Evolutionary conservation across 2,329 filamentous ascomycete genomes (phyloP).

Genomic region (Thielaviopsis euricoi): DNA sequence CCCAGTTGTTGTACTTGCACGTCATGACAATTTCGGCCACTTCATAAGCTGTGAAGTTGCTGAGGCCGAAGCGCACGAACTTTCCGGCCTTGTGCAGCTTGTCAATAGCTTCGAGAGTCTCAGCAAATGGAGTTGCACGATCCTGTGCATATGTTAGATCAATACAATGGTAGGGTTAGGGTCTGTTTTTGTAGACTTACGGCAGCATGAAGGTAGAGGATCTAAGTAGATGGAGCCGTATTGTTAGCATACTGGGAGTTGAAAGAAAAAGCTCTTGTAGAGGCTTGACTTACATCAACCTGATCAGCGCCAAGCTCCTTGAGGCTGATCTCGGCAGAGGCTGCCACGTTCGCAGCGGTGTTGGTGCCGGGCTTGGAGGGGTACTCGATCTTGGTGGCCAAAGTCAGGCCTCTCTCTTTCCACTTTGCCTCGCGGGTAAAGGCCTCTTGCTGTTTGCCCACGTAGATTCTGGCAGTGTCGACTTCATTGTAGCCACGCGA

Average conservation of each 20-base stretch:
- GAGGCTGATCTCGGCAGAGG: conserved; percentile 50
- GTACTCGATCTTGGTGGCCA: conserved; percentile 64
- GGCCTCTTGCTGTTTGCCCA: conserved; percentile 57
- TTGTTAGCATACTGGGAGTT: background rate
- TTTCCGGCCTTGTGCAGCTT: conserved; percentile 74
- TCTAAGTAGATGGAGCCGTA: conserved; percentile 22
- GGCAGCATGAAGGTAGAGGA: conserved; percentile 61
- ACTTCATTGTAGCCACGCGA: conserved; percentile 67
- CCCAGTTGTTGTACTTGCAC: conserved; percentile 66
- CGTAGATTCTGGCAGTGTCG: conserved; percentile 66
- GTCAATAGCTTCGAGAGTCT: conserved; percentile 63
- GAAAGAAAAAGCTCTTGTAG: background rate
- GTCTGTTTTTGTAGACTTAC: conserved; percentile 15
- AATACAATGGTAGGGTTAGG: background rate
- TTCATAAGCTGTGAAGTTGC: conserved; percentile 76
- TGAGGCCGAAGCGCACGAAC: conserved; percentile 64
- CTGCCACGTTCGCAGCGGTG: conserved; percentile 43
- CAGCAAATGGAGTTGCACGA: conserved; percentile 55
- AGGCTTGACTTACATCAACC: conserved; percentile 42
- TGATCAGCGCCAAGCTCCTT: conserved; percentile 55
- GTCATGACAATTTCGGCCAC: conserved; percentile 71
- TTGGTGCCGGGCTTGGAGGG: conserved; percentile 43
- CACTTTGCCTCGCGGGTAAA: conserved; percentile 61
- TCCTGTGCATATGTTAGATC: conserved; percentile 25
- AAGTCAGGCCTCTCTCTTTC: conserved; percentile 59